Evolutionary conservation across 768 basidiomycete species (phyloP).

Genomic region (Macrolepiota albuminosa): DNA sequence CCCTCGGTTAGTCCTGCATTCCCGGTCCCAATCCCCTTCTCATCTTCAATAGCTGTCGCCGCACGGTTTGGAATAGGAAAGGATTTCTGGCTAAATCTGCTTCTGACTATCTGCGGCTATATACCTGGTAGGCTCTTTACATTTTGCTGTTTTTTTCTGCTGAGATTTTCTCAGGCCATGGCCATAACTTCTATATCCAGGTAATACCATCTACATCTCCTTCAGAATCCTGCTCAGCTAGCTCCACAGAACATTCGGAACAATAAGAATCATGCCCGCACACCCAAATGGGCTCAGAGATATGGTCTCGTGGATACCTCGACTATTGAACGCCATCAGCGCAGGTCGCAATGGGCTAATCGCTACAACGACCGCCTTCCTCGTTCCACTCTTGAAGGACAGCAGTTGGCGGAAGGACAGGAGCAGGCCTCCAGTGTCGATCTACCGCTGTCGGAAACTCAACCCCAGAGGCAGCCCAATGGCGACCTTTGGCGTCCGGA

Average conservation of each 20-base stretch:
- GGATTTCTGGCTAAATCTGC: slow-evolving; percentile 88
- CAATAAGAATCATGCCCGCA: slow-evolving; percentile 87
- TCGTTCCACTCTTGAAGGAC: slow-evolving; percentile 63
- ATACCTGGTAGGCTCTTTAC: slow-evolving; percentile 60
- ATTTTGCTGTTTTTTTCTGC: background rate
- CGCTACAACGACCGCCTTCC: slow-evolving; percentile 82
- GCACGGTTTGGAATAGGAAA: slow-evolving; percentile 87
- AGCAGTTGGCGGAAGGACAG: slow-evolving; percentile 79
- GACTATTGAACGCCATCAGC: slow-evolving; percentile 71
- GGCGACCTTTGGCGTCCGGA: slow-evolving; percentile 69
- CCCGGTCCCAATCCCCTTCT: slow-evolving; percentile 1
- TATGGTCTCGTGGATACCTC: slow-evolving; percentile 85
- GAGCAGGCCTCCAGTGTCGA: slow-evolving; percentile 41
- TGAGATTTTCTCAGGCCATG: slow-evolving; percentile 54
- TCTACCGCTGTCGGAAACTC: slow-evolving; percentile 29
- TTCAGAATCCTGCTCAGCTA: slow-evolving; percentile 1
- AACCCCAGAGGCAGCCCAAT: slow-evolving; percentile 32
- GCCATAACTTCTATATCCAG: slow-evolving; percentile 92
- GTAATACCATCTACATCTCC: slow-evolving; percentile 29
- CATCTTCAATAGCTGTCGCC: slow-evolving; percentile 66
- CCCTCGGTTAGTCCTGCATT: slow-evolving; percentile 58
- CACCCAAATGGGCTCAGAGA: slow-evolving; percentile 93
- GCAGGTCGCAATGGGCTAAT: slow-evolving; percentile 81
- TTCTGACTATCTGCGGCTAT: slow-evolving; percentile 89
- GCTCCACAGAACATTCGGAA: slow-evolving; percentile 82